Evolutionary conservation across 1,139 yeast species (phyloP), one percentile per base, ranked within the genome.

Genomic region (Diutina sp.): DNA sequence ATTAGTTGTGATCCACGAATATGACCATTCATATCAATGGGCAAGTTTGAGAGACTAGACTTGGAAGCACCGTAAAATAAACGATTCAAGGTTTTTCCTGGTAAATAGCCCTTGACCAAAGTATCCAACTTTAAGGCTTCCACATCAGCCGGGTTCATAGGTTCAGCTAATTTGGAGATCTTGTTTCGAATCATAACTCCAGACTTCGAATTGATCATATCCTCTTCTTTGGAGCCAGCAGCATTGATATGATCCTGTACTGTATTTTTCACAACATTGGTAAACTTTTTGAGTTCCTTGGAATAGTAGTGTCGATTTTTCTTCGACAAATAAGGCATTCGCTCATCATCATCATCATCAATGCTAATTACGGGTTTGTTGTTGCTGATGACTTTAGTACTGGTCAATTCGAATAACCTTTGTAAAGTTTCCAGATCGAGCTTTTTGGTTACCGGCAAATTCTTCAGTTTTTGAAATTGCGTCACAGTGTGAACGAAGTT

Each of bases 401-500:
- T 82, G 1, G 93, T 84, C 7, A 80, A 74, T 56, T 77, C 73
- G 60, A 84, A 80, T 9, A 89, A 70, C 59, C 80, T 79, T 60
- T 78, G 82, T 57, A 85, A 71, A 0, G 96, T 87, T 56, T 75
- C 76, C 53, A 78, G 74, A 66, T 88, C 93, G 52, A 89, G 72
- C 60, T 79, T 78, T 63, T 84, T 70, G n/a, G 80, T 78, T 60
- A 77, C 76, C 6, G 79, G 78, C 29, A 87, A 66, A 62, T 82
- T 80, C 62, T 78, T 78, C 60, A 85, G 87, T 66, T 82, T 86
- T 65, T 88, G 95, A 65, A 87, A 87, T 57, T 87, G 81, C 2
- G 87, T 85, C 55, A 84, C 69, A 56, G 83, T 76, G 60, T 84
- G 62, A 76, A 81, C 73, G 61, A 84, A 83, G 58, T 78, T 78